phyloP scores from a whole-genome alignment of 1,284 basidiomycete species.

The Ustilago bromivora region DNA sequence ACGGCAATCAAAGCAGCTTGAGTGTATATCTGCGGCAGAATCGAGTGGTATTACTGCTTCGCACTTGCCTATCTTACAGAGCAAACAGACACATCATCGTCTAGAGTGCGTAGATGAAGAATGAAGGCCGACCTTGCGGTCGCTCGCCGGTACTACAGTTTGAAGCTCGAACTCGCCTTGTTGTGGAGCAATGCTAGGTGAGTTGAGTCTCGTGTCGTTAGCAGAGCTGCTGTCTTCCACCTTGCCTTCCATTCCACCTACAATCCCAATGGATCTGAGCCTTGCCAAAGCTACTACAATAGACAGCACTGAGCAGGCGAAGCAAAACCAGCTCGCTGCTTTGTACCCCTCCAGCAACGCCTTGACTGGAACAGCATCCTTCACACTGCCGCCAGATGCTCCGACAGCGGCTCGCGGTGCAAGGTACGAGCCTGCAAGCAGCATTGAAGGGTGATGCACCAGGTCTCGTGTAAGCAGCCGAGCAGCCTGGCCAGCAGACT shows the following conservation, averaged over 20 bases:
- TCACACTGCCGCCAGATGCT: background rate
- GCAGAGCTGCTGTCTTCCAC: slow-evolving; percentile 29
- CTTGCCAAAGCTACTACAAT: slow-evolving; percentile 41
- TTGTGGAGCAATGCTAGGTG: slow-evolving; percentile 3
- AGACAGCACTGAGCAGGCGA: slow-evolving; percentile 41
- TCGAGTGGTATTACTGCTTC: too few relatives aligned
- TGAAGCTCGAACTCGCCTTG: slow-evolving; percentile 23
- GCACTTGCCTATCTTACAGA: too few relatives aligned
- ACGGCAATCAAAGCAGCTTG: too few relatives aligned
- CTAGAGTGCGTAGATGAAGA: slow-evolving; percentile 16
- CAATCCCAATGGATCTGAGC: slow-evolving; percentile 54
- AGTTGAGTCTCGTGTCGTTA: slow-evolving; percentile 5
- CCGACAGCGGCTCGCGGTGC: slow-evolving; percentile 18
- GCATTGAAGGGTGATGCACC: slow-evolving; percentile 23
- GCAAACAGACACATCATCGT: slow-evolving; percentile 7
- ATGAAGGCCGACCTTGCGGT: slow-evolving; percentile 12
- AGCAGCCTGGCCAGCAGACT: slow-evolving; percentile 6
- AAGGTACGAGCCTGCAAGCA: slow-evolving; percentile 16
- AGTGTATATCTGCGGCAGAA: too few relatives aligned
- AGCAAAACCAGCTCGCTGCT: slow-evolving; percentile 59
- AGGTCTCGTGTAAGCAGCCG: slow-evolving; percentile 18
- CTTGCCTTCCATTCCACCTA: slow-evolving; percentile 51
- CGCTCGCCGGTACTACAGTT: slow-evolving; percentile 11
- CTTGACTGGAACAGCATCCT: slow-evolving; percentile 3
- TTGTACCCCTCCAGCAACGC: slow-evolving; percentile 54